Conservation (phyloP, 331 rosid genomes). For the Saraca asoca region DNA sequence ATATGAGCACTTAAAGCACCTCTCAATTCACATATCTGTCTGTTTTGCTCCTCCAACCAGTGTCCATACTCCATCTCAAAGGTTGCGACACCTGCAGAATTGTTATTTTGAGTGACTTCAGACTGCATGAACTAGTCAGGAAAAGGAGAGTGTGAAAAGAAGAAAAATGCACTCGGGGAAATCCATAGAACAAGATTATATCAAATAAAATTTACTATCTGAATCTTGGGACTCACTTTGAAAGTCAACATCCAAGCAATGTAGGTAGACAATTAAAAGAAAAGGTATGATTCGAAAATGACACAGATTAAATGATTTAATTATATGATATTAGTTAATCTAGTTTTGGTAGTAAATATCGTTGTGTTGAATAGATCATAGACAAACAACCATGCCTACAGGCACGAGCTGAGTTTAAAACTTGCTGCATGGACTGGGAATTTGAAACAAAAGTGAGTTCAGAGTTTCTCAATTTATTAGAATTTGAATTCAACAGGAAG, state of each 20-base stretch:
- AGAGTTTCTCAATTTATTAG: background rate
- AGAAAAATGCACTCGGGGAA: constrained; percentile 14
- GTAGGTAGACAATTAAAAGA: background rate
- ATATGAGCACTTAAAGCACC: constrained; percentile 58
- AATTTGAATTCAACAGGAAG: background rate
- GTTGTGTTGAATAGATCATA: background rate
- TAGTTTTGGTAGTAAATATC: constrained; percentile 8
- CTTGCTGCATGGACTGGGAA: background rate
- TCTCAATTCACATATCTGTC: constrained; percentile 62
- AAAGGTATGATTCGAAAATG: background rate
- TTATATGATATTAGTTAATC: constrained; percentile 2
- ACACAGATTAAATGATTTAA: constrained; percentile 11
- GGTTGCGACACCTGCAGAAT: constrained; percentile 56
- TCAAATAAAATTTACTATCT: constrained; percentile 19
- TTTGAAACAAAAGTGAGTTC: constrained; percentile 3
- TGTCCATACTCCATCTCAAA: constrained; percentile 79
- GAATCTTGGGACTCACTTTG: constrained; percentile 9
- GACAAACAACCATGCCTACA: background rate
- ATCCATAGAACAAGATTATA: background rate
- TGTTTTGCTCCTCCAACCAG: constrained; percentile 83
- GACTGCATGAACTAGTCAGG: constrained; percentile 32
- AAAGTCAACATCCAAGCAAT: constrained; percentile 1
- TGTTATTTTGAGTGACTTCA: constrained; percentile 28
- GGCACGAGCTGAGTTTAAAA: background rate
- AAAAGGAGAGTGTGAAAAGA: constrained; percentile 5